phyloP scores from a whole-genome alignment of 2,329 filamentous ascomycete genomes.

The Ascochyta lentis region DNA sequence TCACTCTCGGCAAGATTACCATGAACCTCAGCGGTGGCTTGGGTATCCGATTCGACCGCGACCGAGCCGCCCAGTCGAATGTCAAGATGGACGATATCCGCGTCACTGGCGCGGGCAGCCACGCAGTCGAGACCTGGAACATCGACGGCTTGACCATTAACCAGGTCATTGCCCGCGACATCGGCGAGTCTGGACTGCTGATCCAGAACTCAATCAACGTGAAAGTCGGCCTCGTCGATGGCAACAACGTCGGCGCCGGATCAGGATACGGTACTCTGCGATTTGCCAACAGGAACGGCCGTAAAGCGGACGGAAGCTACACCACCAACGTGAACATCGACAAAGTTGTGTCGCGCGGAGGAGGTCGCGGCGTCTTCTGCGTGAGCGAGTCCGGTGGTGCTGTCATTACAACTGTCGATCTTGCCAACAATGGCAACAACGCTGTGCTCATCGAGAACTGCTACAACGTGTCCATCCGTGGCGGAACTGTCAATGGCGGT shows the following conservation, averaged over 20 bases:
- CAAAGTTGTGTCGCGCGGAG: constrained; percentile 62
- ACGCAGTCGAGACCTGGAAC: constrained; percentile 67
- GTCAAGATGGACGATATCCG: constrained; percentile 61
- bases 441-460: constrained; percentile 67
- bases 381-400: constrained; percentile 63
- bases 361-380: constrained; percentile 65
- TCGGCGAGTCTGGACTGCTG: constrained; percentile 64
- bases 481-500: constrained; percentile 61
- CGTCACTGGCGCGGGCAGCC: constrained; percentile 61
- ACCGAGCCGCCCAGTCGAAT: constrained; percentile 59
- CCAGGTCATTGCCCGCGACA: constrained; percentile 60
- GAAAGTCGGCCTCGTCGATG: constrained; percentile 61
- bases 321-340: constrained; percentile 61
- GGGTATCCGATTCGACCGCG: constrained; percentile 65
- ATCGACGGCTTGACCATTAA: constrained; percentile 62
- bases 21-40: constrained; percentile 63
- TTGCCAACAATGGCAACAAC: constrained; percentile 63
- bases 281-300: constrained; percentile 64
- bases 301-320: constrained; percentile 58
- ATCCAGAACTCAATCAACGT: constrained; percentile 62
- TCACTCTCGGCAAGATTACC: constrained; percentile 60
- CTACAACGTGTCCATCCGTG: constrained; percentile 60
- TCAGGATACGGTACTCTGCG: constrained; percentile 64
- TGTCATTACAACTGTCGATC: constrained; percentile 58
- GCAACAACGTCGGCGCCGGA: constrained; percentile 60